Percentiles rank a stretch among this genome's conserved stretches.
Conservation (phyloP, 345 rosid genomes). For the Streptanthus diversifolius region DNA sequence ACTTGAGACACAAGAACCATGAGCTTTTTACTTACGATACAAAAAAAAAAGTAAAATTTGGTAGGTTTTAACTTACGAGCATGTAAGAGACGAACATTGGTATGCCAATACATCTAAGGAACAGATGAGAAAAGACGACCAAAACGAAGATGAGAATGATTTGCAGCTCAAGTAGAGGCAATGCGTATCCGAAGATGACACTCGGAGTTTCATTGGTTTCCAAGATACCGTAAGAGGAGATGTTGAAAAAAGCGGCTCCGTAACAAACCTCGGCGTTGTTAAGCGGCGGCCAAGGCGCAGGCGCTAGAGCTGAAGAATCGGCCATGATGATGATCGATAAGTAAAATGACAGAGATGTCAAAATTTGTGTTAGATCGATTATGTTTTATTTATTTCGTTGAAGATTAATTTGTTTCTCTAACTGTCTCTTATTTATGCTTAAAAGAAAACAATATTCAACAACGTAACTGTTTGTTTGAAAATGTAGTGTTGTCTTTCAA, state of each 20-base stretch:
- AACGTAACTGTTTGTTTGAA: constrained; percentile 6
- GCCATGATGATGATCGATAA: background rate
- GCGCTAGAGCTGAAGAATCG: background rate
- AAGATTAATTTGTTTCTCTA: background rate
- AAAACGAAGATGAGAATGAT: constrained; percentile 17
- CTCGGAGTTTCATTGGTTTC: background rate
- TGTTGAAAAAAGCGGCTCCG: constrained; percentile 13
- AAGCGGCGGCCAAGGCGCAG: background rate
- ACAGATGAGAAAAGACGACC: constrained; percentile 8
- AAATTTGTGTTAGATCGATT: background rate
- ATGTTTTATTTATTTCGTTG: background rate
- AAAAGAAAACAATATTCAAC: background rate
- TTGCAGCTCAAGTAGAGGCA: constrained; percentile 35
- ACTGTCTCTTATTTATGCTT: background rate
- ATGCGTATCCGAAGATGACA: constrained; percentile 25
- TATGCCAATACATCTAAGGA: constrained; percentile 29
- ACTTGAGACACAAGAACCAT: constrained; percentile 1
- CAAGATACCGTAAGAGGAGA: constrained; percentile 26
- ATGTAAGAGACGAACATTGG: constrained; percentile 29
- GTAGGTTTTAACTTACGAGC: constrained; percentile 19
- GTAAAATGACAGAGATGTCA: background rate
- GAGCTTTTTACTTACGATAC: background rate
- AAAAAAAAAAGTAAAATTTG: constrained; percentile 8
- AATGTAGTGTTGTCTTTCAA: background rate
- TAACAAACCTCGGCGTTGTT: background rate